Conservation (phyloP, 202 grass and related monocot species). For the Zoysia matrella region DNA sequence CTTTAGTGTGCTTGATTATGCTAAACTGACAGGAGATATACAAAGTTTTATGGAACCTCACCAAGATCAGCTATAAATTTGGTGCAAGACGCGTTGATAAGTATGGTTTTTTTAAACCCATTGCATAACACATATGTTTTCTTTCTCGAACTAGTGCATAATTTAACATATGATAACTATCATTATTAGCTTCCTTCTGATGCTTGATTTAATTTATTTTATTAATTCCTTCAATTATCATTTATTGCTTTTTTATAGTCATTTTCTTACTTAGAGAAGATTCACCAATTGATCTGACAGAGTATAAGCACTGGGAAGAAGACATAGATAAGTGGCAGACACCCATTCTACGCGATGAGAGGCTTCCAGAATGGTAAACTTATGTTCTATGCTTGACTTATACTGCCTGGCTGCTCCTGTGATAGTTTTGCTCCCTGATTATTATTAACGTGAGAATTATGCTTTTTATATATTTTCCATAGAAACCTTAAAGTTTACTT, state of each 20-base stretch:
- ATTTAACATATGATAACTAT: conserved; percentile 28
- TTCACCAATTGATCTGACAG: conserved; percentile 44
- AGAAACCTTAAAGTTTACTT: not conserved
- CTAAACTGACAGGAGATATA: conserved; percentile 82
- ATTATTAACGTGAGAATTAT: conserved; percentile 6
- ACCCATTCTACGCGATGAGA: conserved; percentile 75
- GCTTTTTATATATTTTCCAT: conserved; percentile 8
- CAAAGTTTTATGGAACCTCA: conserved; percentile 94
- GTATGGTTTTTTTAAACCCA: conserved; percentile 65
- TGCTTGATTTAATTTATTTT: conserved; percentile 29
- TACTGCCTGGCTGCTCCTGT: conserved; percentile 24
- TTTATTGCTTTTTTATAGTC: conserved; percentile 28
- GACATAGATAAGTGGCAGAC: conserved; percentile 93
- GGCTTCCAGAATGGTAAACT: conserved; percentile 86
- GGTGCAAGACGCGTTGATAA: conserved; percentile 87
- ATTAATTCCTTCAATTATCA: not conserved
- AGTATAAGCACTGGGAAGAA: conserved; percentile 95
- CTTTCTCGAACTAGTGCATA: not conserved
- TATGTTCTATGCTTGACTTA: conserved; percentile 22
- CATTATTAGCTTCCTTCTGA: conserved; percentile 27
- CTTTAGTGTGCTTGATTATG: conserved; percentile 5
- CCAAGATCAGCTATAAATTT: conserved; percentile 88
- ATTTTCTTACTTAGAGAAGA: conserved; percentile 10
- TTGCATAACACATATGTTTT: not conserved
- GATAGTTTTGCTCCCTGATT: conserved; percentile 32